Evolutionary conservation across 768 basidiomycete genomes (phyloP).

Genomic region (Psilocybe cyanescens): DNA sequence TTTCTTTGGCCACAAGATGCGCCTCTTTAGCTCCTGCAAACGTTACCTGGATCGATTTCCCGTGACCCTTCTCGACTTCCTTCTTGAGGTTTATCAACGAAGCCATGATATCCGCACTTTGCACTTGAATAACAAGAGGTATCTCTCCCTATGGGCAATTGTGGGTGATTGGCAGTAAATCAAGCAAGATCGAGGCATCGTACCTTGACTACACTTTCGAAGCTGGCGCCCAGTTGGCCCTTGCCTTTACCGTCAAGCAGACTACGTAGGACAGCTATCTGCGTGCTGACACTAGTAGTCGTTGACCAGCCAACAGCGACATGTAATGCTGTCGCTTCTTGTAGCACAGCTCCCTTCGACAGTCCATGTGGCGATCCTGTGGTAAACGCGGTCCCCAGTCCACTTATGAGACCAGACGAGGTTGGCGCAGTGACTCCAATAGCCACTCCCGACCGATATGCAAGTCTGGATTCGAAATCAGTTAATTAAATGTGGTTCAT

Average conservation of each 20-base stretch:
- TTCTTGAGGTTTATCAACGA: constrained; percentile 64
- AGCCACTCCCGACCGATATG: constrained; percentile 68
- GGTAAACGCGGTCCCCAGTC: constrained; percentile 61
- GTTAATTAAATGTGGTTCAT: neutral
- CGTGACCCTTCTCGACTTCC: constrained; percentile 53
- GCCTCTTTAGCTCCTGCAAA: constrained; percentile 67
- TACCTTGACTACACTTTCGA: constrained; percentile 51
- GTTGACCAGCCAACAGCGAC: constrained; percentile 48
- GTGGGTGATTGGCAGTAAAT: neutral
- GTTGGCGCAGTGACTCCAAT: constrained; percentile 59
- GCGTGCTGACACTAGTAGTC: constrained; percentile 67
- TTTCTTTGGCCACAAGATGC: constrained; percentile 71
- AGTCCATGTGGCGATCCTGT: constrained; percentile 59
- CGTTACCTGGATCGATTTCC: constrained; percentile 47
- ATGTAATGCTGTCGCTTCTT: constrained; percentile 64
- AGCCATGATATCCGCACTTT: constrained; percentile 74
- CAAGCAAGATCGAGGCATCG: constrained; percentile 7
- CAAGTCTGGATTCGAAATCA: constrained; percentile 41
- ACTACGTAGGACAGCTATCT: constrained; percentile 61
- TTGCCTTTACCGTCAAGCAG: constrained; percentile 46
- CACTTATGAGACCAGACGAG: constrained; percentile 52
- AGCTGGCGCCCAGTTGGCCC: constrained; percentile 43
- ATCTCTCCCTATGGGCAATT: constrained; percentile 45
- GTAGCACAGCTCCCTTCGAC: constrained; percentile 58
- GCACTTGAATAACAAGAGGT: constrained; percentile 61